Evolutionary conservation across 2,329 filamentous ascomycete genomes (phyloP).

Genomic region (Nemania diffusa): DNA sequence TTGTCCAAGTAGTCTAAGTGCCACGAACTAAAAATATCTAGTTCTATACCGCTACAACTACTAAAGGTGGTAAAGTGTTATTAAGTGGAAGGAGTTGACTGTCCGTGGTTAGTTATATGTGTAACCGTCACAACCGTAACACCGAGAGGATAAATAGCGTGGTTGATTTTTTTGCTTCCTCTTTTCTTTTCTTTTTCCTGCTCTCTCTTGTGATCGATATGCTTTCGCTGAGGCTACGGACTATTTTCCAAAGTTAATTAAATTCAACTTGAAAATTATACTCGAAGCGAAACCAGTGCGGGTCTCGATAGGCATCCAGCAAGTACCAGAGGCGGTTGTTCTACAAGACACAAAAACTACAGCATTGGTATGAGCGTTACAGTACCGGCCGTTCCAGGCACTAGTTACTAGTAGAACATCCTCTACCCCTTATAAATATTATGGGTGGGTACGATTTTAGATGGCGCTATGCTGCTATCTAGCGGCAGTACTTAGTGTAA

Average conservation of each 20-base stretch:
- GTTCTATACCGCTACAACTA: background rate
- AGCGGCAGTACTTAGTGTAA: background rate
- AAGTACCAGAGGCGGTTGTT: background rate
- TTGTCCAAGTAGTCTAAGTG: background rate
- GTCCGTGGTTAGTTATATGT: background rate
- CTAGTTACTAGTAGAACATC: background rate
- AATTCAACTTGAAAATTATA: background rate
- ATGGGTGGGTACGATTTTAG: background rate
- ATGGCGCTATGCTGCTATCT: background rate
- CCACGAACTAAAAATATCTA: background rate
- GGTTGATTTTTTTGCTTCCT: background rate
- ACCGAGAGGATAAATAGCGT: background rate
- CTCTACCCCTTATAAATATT: background rate
- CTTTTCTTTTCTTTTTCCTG: no score
- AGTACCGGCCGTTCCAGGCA: background rate
- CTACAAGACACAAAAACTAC: background rate
- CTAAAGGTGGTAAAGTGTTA: background rate
- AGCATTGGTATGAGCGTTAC: background rate
- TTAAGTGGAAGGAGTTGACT: background rate
- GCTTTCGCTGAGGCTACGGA: background rate
- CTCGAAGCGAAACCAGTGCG: background rate
- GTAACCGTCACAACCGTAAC: background rate
- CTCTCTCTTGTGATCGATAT: background rate
- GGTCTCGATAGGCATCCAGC: background rate
- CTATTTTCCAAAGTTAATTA: background rate